Conservation (phyloP, 805 yeast species). For the Lipomyces mesembrius region DNA sequence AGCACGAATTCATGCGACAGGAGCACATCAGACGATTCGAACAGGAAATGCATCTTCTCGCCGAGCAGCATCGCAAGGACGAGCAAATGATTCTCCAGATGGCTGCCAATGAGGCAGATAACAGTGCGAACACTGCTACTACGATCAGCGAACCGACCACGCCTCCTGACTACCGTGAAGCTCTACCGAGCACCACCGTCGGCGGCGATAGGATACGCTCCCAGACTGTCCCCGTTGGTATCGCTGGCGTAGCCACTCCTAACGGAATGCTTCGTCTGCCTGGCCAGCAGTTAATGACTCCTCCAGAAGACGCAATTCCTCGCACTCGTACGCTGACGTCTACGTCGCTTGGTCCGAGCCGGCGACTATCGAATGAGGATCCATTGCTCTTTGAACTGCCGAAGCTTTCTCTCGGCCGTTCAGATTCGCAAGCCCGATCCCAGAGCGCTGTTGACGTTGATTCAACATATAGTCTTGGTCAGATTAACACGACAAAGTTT, state of each 20-base stretch:
- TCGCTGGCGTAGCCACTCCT: constrained; percentile 32
- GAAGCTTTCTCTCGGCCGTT: constrained; percentile 19
- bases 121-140: constrained; percentile 33
- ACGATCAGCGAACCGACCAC: constrained; percentile 39
- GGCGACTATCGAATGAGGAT: constrained; percentile 33
- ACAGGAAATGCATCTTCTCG: constrained; percentile 40
- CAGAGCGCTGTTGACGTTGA: constrained; percentile 24
- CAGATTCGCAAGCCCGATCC: constrained; percentile 14
- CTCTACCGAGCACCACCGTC: constrained; percentile 15
- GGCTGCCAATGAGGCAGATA: constrained; percentile 34
- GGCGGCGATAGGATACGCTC: constrained; percentile 34
- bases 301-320: constrained; percentile 35
- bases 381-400: constrained; percentile 26
- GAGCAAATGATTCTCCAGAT: constrained; percentile 39
- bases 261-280: constrained; percentile 28
- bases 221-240: constrained; percentile 36
- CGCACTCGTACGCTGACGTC: constrained; percentile 34
- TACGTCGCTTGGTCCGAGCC: constrained; percentile 32
- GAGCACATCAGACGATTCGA: constrained; percentile 40
- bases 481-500: constrained; percentile 31
- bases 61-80: constrained; percentile 40
- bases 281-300: constrained; percentile 36
- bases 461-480: constrained; percentile 28
- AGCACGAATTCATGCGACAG: constrained; percentile 37
- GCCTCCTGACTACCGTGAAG: constrained; percentile 40